Percentiles rank a stretch among this genome's conserved stretches.
Conservation (phyloP, 1,284 basidiomycete species). For the Microbotryum silenes-acaulis region DNA sequence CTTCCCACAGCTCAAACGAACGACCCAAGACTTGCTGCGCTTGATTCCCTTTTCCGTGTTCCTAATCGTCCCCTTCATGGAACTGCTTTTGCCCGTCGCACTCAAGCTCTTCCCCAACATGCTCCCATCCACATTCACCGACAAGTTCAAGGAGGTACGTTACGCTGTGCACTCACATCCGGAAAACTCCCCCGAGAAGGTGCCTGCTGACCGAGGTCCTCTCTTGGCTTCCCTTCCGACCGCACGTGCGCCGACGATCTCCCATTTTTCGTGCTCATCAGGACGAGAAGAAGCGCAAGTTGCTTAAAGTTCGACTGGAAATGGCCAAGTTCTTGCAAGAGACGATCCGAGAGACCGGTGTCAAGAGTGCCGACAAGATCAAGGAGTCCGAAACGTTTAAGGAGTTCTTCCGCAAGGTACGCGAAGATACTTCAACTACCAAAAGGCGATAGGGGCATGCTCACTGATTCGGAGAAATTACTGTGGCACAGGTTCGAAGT, state of each 20-base stretch:
- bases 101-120: conserved; percentile 98
- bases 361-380: conserved; percentile 74
- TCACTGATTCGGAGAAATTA: too few relatives aligned
- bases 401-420: conserved; percentile 94
- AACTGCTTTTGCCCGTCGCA: conserved; percentile 90
- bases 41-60: conserved; percentile 94
- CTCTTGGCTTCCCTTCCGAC: background rate
- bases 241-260: background rate
- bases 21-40: conserved; percentile 83
- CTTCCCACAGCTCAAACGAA: conserved; percentile 68
- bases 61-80: conserved; percentile 95
- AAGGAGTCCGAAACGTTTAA: conserved; percentile 94
- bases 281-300: conserved; percentile 95
- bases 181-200: too few relatives aligned
- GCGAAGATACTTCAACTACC: too few relatives aligned
- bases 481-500: conserved; percentile 60
- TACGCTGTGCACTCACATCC: conserved; percentile 3
- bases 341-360: conserved; percentile 85
- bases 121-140: conserved; percentile 96
- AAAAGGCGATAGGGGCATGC: background rate
- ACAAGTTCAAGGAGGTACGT: conserved; percentile 70
- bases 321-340: conserved; percentile 99
- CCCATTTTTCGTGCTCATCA: conserved; percentile 37
- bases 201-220: too few relatives aligned
- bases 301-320: conserved; percentile 87